Evolutionary conservation across 495 filamentous ascomycete species (phyloP).

Genomic region (Aspergillus egyptiacus): DNA sequence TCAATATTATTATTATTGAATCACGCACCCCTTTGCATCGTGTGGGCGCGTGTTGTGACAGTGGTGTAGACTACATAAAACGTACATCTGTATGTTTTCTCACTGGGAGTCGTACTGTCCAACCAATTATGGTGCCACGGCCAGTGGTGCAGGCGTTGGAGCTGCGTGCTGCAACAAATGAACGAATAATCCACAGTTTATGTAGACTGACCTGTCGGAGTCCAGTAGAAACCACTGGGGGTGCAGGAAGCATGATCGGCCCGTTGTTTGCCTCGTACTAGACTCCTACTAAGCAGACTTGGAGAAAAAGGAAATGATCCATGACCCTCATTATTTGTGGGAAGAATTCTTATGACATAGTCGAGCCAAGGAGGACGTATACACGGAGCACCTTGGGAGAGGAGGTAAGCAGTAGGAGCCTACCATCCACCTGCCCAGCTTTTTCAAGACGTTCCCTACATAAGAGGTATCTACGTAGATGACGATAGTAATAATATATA

Average conservation of each 20-base stretch:
- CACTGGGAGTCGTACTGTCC: too few species aligned
- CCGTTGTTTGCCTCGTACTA: conserved; percentile 6
- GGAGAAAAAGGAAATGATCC: too few species aligned
- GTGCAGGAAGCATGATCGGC: conserved; percentile 2
- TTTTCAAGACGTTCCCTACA: too few species aligned
- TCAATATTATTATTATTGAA: background rate
- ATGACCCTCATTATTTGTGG: too few species aligned
- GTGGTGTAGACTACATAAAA: conserved; percentile 1
- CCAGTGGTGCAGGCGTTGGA: background rate
- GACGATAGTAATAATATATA: too few species aligned
- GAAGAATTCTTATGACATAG: too few species aligned
- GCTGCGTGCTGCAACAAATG: conserved; percentile 6
- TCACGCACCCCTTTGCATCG: background rate
- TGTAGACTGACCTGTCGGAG: conserved; percentile 2
- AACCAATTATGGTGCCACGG: background rate
- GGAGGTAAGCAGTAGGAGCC: too few species aligned
- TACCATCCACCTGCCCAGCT: too few species aligned
- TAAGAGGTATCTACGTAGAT: too few species aligned
- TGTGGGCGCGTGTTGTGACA: background rate
- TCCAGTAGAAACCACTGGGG: background rate
- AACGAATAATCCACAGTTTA: conserved; percentile 5
- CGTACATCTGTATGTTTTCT: background rate
- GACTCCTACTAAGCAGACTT: too few species aligned
- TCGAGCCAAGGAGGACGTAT: too few species aligned
- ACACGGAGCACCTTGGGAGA: too few species aligned